Evolutionary conservation across 768 basidiomycete species (phyloP).

Genomic region (Phlebiopsis gigantea): DNA sequence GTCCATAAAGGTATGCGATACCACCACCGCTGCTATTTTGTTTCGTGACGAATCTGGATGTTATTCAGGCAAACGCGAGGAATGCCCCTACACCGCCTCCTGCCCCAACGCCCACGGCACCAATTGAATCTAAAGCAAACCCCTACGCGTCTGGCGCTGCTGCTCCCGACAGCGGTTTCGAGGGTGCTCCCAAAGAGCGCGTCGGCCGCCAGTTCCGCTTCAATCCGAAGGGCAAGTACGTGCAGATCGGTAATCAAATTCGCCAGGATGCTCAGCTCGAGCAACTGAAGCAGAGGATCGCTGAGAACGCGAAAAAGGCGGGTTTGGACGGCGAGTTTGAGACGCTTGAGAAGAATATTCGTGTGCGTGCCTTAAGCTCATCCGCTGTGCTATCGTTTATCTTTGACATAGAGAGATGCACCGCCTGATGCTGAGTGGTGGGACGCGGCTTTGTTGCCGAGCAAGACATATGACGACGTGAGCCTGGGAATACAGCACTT

Average conservation of each 20-base stretch:
- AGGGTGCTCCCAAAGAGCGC: conserved; percentile 70
- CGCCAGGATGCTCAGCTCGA: conserved; percentile 79
- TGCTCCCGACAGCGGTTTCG: conserved; percentile 55
- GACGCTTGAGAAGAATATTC: conserved; percentile 83
- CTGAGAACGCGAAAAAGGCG: conserved; percentile 88
- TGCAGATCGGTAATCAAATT: conserved; percentile 65
- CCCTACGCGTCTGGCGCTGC: conserved; percentile 64
- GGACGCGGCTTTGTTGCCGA: conserved; percentile 84
- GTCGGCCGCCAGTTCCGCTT: conserved; percentile 71
- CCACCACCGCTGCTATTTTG: not conserved
- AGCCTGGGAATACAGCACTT: conserved; percentile 48
- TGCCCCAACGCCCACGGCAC: conserved; percentile 28
- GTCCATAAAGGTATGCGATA: conserved; percentile 68
- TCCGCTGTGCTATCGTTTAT: not conserved
- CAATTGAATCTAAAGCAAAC: conserved; percentile 50
- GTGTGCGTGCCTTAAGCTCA: conserved; percentile 42
- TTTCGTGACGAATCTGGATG: not conserved
- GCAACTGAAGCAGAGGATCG: conserved; percentile 87
- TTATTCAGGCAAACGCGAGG: conserved; percentile 64
- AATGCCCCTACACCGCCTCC: conserved; percentile 60
- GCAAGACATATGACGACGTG: conserved; percentile 75
- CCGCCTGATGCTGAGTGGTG: conserved; percentile 97
- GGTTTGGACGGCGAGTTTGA: conserved; percentile 92
- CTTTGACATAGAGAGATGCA: conserved; percentile 53
- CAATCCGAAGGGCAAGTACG: conserved; percentile 90